These are phyloP conservation scores for Exserohilum rostratum DNA, from an alignment of 2,329 filamentous ascomycete species.

Conservation along the genomic window DNA sequence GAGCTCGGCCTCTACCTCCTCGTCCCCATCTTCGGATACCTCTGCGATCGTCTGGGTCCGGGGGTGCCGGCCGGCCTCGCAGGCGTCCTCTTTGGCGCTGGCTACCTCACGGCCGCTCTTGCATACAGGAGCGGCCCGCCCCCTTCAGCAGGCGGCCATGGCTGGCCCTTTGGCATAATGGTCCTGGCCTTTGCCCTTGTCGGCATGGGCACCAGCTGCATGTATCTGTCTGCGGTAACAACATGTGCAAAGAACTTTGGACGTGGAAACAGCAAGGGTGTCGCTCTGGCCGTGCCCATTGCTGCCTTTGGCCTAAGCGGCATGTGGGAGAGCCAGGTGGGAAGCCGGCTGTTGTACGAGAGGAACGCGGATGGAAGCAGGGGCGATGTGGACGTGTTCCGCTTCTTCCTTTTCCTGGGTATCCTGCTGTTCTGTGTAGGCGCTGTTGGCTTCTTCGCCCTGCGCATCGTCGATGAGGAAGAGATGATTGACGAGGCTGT, in stretches of 20 bases:
- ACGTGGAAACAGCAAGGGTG: constrained; percentile 80
- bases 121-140: constrained; percentile 70
- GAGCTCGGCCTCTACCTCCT: constrained; percentile 89
- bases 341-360: constrained; percentile 77
- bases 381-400: constrained; percentile 74
- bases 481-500: constrained; percentile 89
- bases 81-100: constrained; percentile 74
- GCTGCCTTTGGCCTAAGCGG: constrained; percentile 91
- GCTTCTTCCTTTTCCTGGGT: constrained; percentile 86
- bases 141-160: constrained; percentile 56
- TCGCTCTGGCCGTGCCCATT: constrained; percentile 89
- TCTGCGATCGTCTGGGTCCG: constrained; percentile 88
- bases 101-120: constrained; percentile 82
- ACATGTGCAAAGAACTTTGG: constrained; percentile 99
- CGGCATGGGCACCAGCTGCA: constrained; percentile 81
- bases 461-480: constrained; percentile 82
- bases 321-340: constrained; percentile 94
- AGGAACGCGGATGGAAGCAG: constrained; percentile 64
- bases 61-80: constrained; percentile 76
- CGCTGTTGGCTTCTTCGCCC: constrained; percentile 71
- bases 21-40: constrained; percentile 86
- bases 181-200: constrained; percentile 81
- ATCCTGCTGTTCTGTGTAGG: constrained; percentile 74
- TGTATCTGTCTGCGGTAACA: constrained; percentile 91
- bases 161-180: constrained; percentile 82